Evolutionary conservation across 306 rosid genomes (phyloP), one percentile per base, ranked within the genome.

Genomic region (Prunus padus): DNA sequence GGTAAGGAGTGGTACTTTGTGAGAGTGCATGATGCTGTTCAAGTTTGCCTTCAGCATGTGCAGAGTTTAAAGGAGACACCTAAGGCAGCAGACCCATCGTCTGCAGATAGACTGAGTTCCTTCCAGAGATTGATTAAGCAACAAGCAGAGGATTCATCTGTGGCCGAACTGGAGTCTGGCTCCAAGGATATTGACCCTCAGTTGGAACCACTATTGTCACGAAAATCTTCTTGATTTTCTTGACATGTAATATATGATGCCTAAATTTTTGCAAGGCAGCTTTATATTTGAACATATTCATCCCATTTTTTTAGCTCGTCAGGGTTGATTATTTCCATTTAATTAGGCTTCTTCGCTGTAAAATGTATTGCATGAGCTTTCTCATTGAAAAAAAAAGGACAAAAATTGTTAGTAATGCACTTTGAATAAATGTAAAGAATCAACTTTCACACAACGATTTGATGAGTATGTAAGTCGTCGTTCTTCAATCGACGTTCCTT

Each of bases 11-110:
- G 97, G 97, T 92, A 85, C 87, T 95, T 90, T 67, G 99, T 95
- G 79, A 89, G 99, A 88, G 96, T 95, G 70, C 99, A 92, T 30
- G 99, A 95, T 75, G 99, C 99, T n/a, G 90, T 92, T 76, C 99
- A 95, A 87, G 92, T 95, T 76, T 95, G 99, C 86, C 88, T 95
- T 80, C 99, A 86, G 84, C 97, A 77, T 55, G 97, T 92, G 59
- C 92, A 89, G 76, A 78, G 76, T 74, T 81, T 88, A 56, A 78
- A 81, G 70, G 83, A 71, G 25, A 83, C 77, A 54, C 73, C 84
- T 3, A 73, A 11, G 51, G 63, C 57, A 50, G 19, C 88, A 11
- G 71, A 42, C 40, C 66, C 92, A 23, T 25, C 16, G 9, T 57
- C 67, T 2, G 85, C 77, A 13, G 90, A 83, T 69, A 82, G 70